Percentiles rank a stretch among this genome's conserved stretches.
These are phyloP conservation scores for Pyropia haitanensis DNA, from an alignment of 23 red algal genomes.

Conservation along the genomic window DNA sequence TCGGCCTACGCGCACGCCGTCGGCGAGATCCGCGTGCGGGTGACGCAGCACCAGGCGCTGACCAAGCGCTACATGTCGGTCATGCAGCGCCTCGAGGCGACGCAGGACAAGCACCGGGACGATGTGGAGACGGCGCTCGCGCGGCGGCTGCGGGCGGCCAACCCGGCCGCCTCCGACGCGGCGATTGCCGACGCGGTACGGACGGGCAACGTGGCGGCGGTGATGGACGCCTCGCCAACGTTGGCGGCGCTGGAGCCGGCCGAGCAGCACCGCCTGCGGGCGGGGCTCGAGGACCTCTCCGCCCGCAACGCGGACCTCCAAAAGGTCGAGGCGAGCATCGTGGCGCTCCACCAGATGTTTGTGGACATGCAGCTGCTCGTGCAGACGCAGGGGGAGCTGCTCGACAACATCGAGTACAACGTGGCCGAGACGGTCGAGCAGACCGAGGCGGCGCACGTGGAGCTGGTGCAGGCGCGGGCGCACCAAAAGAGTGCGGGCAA, in stretches of 20 bases:
- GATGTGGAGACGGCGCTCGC: constrained; percentile 30
- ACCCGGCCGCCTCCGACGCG: constrained; percentile 38
- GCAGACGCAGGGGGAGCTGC: constrained; percentile 87
- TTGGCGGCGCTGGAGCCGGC: constrained; percentile 18
- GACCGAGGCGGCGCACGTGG: constrained; percentile 33
- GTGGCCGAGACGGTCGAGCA: constrained; percentile 48
- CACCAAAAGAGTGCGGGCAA: constrained; percentile 43
- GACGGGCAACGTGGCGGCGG: constrained; percentile 8
- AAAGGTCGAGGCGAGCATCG: constrained; percentile 79
- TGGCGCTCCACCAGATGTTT: constrained; percentile 90
- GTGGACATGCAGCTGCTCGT: constrained; percentile 84
- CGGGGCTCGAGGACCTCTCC: constrained; percentile 28
- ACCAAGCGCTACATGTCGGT: constrained; percentile 53
- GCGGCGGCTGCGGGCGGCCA: constrained; percentile 40
- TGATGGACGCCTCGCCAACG: constrained; percentile 43
- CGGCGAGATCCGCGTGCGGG: constrained; percentile 20
- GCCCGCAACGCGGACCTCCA: constrained; percentile 76
- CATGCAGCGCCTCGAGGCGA: constrained; percentile 42
- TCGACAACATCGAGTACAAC: constrained; percentile 95
- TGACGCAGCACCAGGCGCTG: constrained; percentile 53
- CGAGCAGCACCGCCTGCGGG: constrained; percentile 29
- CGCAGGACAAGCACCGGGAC: constrained; percentile 47
- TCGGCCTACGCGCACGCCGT: constrained; percentile 15
- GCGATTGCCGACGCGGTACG: constrained; percentile 35
- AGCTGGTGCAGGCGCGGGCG: constrained; percentile 44